These are phyloP conservation scores for Chenopodium formosanum DNA, from an alignment of 148 eudicot genomes.

Conservation along the genomic window DNA sequence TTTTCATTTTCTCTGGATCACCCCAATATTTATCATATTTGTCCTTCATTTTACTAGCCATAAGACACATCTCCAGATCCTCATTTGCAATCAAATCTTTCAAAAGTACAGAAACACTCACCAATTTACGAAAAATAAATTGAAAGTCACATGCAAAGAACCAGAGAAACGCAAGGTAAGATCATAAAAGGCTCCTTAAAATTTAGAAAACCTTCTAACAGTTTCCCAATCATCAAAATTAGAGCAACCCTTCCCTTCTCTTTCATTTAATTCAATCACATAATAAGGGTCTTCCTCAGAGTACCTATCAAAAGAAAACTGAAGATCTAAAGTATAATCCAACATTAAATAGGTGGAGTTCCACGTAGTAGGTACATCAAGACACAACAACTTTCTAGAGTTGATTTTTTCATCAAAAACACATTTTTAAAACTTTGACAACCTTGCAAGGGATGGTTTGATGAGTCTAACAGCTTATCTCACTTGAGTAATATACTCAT, in stretches of 20 bases:
- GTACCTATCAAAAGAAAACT: conserved; percentile 1
- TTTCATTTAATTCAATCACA: not conserved
- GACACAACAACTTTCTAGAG: not conserved
- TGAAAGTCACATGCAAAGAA: too few relatives aligned
- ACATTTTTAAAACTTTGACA: conserved; percentile 11
- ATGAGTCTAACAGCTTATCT: not conserved
- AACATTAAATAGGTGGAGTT: not conserved
- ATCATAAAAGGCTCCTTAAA: too few relatives aligned
- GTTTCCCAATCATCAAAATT: too few relatives aligned
- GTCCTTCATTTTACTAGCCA: not conserved
- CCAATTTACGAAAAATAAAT: too few relatives aligned
- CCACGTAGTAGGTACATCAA: conserved; percentile 25
- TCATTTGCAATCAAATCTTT: too few relatives aligned
- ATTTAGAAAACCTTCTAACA: too few relatives aligned
- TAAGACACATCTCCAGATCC: too few relatives aligned
- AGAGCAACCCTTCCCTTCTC: too few relatives aligned
- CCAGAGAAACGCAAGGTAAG: too few relatives aligned
- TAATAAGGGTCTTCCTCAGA: not conserved
- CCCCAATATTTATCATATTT: not conserved
- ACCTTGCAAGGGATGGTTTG: not conserved
- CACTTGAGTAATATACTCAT: not conserved
- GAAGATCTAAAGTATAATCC: not conserved
- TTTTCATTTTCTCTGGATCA: not conserved
- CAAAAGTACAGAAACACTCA: too few relatives aligned
- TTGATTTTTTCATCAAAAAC: not conserved